These are phyloP conservation scores for Pythium aquatile DNA, from an alignment of 352 stramenopile species.

Conservation along the genomic window DNA sequence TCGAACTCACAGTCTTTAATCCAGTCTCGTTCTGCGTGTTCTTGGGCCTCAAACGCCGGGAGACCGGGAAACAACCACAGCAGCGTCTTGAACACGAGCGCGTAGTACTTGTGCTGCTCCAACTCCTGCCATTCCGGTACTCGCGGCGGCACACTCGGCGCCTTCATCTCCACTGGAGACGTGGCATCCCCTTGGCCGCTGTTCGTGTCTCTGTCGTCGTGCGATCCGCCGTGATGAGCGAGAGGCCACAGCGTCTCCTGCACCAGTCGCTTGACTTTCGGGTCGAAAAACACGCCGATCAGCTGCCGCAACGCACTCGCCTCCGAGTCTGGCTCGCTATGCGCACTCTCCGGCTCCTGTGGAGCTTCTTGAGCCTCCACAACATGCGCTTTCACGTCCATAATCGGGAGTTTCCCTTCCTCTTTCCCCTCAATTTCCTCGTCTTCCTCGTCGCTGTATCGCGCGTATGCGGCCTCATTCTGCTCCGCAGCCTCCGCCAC, in stretches of 20 bases:
- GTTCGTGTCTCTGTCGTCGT: neutral
- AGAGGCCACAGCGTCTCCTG: slow-evolving; percentile 47
- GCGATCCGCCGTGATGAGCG: slow-evolving; percentile 36
- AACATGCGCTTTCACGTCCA: neutral
- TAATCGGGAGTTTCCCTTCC: neutral
- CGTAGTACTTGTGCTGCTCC: slow-evolving; percentile 43
- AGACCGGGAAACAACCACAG: slow-evolving; percentile 56
- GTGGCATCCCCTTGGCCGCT: neutral
- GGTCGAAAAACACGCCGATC: slow-evolving; percentile 40
- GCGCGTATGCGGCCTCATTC: neutral
- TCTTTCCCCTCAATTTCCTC: neutral
- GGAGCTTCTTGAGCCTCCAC: neutral
- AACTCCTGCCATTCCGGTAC: slow-evolving; percentile 42
- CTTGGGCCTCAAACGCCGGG: slow-evolving; percentile 39
- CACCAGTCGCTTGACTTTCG: slow-evolving; percentile 39
- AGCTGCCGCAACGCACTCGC: slow-evolving; percentile 14
- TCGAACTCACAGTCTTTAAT: slow-evolving; percentile 52
- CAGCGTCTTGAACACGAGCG: slow-evolving; percentile 41
- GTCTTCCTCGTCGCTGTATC: slow-evolving; percentile 13
- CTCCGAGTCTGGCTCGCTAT: slow-evolving; percentile 11
- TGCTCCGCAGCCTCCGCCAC: neutral
- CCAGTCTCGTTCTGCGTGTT: slow-evolving; percentile 44
- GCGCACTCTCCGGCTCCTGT: neutral
- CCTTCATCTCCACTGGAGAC: neutral
- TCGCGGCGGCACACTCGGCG: slow-evolving; percentile 2